Base-by-base conservation (phyloP, 2,329 filamentous ascomycete species). In the Colletotrichum higginsianum region DNA sequence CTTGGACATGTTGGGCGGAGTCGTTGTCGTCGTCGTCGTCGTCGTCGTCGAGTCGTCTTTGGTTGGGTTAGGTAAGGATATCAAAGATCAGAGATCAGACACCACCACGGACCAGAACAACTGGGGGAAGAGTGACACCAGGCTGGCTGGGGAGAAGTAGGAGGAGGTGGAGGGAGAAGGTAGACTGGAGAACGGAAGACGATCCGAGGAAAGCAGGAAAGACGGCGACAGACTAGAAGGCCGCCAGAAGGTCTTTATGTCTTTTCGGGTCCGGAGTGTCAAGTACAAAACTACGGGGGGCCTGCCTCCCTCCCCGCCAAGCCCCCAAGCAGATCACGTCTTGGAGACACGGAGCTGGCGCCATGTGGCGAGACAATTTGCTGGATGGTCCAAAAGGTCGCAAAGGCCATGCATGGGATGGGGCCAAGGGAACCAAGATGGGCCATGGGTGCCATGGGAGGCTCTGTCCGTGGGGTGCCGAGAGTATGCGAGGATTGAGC, bases 281-380 rank as follows among this genome's bases (percentile, higher is more conserved):
- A 30, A 9, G 30, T 9, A 30, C 30, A 30, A 30, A 30, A 30
- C 5, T 30, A 30, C 30, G 30, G 30, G 30, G 26, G 26, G 4
- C 26, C 26, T 26, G 3, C 26, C 26, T 26, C 26, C 26, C 26
- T 4, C 58, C 65, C 69, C 69, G 69, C 65, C 69, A 72, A 69
- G 65, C 69, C 65, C 65, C 65, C 69, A 69, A 69, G 65, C 46
- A 56, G 53, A 72, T 72, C 69, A 72, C 69, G 69, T 72, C 69
- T 72, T 69, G 16, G 23, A 53, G 60, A 64, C 26, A 64, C 52
- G 52, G 65, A 64, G 23, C 60, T 64, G 65, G 69, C 69, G 40
- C 65, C 65, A 72, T 69, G 58, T 69, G 69, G 69, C 69, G 69
- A 69, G 69, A 64, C 42, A 42, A 30, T n/a, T 57, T n/a, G 46